Evolutionary conservation across 2,329 filamentous ascomycete species (phyloP), one percentile per base, ranked within the genome.

Genomic region (Aureobasidium lini): DNA sequence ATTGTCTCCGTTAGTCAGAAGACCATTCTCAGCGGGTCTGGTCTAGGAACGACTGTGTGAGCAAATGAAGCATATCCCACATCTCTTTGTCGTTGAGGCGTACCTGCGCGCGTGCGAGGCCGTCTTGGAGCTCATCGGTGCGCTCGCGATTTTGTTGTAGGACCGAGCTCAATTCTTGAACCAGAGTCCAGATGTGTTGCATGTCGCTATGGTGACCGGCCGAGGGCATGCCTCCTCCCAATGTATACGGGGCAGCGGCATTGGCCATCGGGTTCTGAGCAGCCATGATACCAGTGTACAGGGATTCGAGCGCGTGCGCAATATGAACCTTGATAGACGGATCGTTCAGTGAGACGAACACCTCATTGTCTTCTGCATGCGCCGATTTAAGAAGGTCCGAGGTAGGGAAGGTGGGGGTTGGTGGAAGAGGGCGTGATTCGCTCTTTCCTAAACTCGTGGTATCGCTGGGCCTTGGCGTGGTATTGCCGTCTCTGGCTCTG

Each of bases 151-250:
- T 73, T 61, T 71, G 68, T 62, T 71, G 68, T 40, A 73, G 61
- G 65, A 66, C 68, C 16, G 66, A 67, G 18, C 67, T 67, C 58
- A 73, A 61, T 18, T 63, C 62, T 59, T 73, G 70, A 65, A 73
- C 70, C 46, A 71, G 66, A 52, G 68, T 62, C 70, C 71, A 71
- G 53, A 73, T 64, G 13, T 67, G 68, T 60, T 71, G 69, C 70
- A 73, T 72, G 54, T 73, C 71, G 61, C 66, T 66, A 62, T 70
- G 70, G 61, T 73, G 69, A n/a, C 70, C 71, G 13, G 70, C 70
- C 15, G 69, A 66, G 3, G 70, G 70, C 66, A 71, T 63, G 8
- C 59, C 54, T 40, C 65, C 65, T 43, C 62, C 62, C 7, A 60
- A 48, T 15, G 39, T 59, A 39, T 62, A 63, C 3, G 60, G 60